These are phyloP conservation scores for Styphnolobium japonicum DNA, from an alignment of 306 rosid species.

Conservation along the genomic window DNA sequence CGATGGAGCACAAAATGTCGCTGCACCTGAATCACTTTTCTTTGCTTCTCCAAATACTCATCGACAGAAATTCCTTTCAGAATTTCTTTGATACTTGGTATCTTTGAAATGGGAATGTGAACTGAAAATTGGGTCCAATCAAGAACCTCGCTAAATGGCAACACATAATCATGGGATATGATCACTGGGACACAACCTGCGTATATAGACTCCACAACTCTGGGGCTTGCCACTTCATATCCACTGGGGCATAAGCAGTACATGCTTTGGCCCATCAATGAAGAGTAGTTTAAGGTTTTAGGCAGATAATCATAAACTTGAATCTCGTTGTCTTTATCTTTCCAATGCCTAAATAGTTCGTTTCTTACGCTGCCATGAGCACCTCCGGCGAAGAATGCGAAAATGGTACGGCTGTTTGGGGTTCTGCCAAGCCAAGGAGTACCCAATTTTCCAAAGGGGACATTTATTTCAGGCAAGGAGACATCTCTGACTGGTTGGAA, in stretches of 20 bases:
- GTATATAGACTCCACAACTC: conserved; percentile 41
- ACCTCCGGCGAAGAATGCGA: conserved; percentile 31
- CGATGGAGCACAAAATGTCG: conserved; percentile 45
- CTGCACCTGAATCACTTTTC: conserved; percentile 34
- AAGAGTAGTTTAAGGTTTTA: neutral
- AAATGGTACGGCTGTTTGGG: neutral
- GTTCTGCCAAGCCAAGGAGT: neutral
- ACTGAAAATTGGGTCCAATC: conserved; percentile 46
- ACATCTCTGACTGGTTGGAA: conserved; percentile 18
- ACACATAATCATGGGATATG: conserved; percentile 35
- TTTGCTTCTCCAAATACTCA: conserved; percentile 38
- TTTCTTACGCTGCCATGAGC: conserved; percentile 13
- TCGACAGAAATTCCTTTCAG: conserved; percentile 27
- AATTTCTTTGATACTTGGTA: conserved; percentile 31
- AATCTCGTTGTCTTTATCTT: neutral
- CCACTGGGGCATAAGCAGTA: conserved; percentile 59
- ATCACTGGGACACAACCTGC: conserved; percentile 48
- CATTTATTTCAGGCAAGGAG: conserved; percentile 24
- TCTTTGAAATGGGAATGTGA: conserved; percentile 36
- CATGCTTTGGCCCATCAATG: conserved; percentile 22
- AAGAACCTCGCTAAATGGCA: conserved; percentile 53
- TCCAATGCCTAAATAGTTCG: conserved; percentile 1
- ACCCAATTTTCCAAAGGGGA: neutral
- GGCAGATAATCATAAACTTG: conserved; percentile 27
- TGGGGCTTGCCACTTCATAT: conserved; percentile 57